Evolutionary conservation across 805 yeast genomes (phyloP).

Genomic region (Saccharomycopsis sp.): DNA sequence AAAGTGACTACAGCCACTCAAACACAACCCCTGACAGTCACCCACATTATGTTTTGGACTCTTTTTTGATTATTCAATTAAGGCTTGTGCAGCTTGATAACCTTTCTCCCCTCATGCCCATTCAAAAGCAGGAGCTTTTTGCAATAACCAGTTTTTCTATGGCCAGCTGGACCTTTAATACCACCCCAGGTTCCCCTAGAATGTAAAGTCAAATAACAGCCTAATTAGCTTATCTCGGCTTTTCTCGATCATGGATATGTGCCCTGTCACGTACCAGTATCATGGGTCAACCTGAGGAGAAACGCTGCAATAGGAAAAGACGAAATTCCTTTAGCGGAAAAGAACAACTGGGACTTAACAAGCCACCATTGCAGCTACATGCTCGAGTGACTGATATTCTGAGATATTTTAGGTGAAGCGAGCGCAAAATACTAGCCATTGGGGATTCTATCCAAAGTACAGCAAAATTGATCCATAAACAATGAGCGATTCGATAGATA

Average conservation of each 20-base stretch:
- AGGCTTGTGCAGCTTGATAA: too few relatives aligned
- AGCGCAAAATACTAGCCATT: not conserved
- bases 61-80: too few relatives aligned
- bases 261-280: not conserved
- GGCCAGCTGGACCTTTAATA: too few relatives aligned
- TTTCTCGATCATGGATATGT: not conserved
- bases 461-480: not conserved
- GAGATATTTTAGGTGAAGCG: not conserved
- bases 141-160: too few relatives aligned
- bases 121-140: too few relatives aligned
- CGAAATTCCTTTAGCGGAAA: not conserved
- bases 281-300: not conserved
- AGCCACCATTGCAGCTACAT: too few relatives aligned
- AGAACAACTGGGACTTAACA: too few relatives aligned
- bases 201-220: too few relatives aligned
- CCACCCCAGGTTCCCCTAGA: too few relatives aligned
- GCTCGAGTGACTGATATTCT: not conserved
- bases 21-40: not conserved
- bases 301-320: not conserved
- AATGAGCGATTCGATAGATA: conserved; percentile 7
- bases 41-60: too few relatives aligned
- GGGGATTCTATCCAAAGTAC: not conserved
- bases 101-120: too few relatives aligned
- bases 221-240: too few relatives aligned
- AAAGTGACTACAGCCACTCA: not conserved